Conservation (phyloP, 768 basidiomycete species). For the Mycena metata region DNA sequence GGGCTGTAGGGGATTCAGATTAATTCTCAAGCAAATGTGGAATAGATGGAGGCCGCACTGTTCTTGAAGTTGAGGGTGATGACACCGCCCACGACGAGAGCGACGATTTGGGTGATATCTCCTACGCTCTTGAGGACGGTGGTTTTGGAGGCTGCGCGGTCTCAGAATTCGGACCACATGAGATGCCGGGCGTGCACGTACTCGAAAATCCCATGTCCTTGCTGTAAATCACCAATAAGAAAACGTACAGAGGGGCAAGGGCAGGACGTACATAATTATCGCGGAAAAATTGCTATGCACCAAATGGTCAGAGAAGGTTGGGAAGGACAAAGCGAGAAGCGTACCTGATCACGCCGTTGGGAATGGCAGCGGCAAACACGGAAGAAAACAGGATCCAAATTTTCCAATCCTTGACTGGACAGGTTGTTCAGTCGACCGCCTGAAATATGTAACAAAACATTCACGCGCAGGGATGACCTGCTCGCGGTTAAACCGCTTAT, state of each 20-base stretch:
- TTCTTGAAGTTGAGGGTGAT: slow-evolving; percentile 38
- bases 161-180: too few relatives aligned
- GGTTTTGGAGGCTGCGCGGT: slow-evolving; percentile 32
- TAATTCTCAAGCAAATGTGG: background rate
- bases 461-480: slow-evolving; percentile 33
- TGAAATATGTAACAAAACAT: background rate
- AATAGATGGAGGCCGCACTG: slow-evolving; percentile 23
- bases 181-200: background rate
- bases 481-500: slow-evolving; percentile 40
- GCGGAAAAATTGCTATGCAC: slow-evolving; percentile 37
- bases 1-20: slow-evolving; percentile 13
- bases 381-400: slow-evolving; percentile 40
- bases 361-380: slow-evolving; percentile 40
- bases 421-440: background rate
- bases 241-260: background rate
- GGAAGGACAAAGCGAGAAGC: background rate
- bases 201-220: slow-evolving; percentile 40
- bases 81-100: slow-evolving; percentile 35
- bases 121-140: slow-evolving; percentile 41
- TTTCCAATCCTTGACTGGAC: slow-evolving; percentile 35
- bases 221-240: background rate
- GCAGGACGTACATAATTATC: slow-evolving; percentile 34
- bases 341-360: slow-evolving; percentile 39
- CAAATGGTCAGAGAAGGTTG: background rate
- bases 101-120: slow-evolving; percentile 40